Evolutionary conservation across 2,329 filamentous ascomycete species (phyloP), one percentile per base, ranked within the genome.

Genomic region (Septoria petroselini): DNA sequence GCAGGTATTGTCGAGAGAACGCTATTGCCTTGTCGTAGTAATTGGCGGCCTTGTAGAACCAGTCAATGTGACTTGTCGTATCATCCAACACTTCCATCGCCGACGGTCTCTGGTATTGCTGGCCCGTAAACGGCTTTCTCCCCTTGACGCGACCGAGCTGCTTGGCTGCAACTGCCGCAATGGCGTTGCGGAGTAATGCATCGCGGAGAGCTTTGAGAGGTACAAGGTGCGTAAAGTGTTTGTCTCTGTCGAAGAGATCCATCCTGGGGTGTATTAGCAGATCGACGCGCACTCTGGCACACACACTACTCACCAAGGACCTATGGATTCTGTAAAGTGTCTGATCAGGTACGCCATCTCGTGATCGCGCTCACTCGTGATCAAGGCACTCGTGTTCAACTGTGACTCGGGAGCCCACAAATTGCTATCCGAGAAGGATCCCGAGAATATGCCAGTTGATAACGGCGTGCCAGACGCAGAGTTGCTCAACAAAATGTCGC

Each of bases 91-190:
- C 61, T 59, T 82, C 77, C 68, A 77, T 79, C 2, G 70, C 70
- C 9, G 77, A 73, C 58, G 76, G 77, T 34, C 62, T 68, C 27
- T 69, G 67, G 7, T 64, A 72, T 63, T 74, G 72, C 4, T 73
- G 76, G 38, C 77, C 74, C 48, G 75, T 66, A 29, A 74, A 66
- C 3, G 76, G 72, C 54, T 79, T 80, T 23, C 65, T 67, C 2
- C 76, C 76, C 54, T 75, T 73, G 6, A 81, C 75, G 33, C 76
- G 74, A 14, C 76, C 76, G 14, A 83, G 70, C 56, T 82, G 78
- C 60, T 84, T 84, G 9, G 80, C 81, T 4, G 80, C 76, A 54
- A 81, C 81, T 17, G 81, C 80, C 52, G 81, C 79, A 7, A 79
- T 78, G 6, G 81, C 77, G 59, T 76, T 76, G 43, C 73, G 72